Evolutionary conservation across 352 stramenopile genomes (phyloP).

Genomic region (Phytopythium ostracodes): DNA sequence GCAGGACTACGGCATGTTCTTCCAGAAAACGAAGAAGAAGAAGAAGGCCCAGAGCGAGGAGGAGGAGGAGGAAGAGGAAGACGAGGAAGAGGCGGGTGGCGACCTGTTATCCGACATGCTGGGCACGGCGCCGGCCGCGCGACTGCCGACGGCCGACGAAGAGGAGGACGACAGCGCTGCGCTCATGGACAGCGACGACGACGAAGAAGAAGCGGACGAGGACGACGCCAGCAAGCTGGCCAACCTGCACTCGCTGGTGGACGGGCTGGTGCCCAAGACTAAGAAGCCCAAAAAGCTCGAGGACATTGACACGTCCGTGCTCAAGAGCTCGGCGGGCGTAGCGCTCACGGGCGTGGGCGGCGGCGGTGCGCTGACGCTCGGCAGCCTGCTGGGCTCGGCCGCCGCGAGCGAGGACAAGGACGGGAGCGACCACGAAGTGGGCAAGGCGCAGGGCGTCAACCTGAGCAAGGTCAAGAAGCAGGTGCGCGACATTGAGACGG

Average conservation of each 20-base stretch:
- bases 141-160: conserved; percentile 44
- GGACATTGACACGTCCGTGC: conserved; percentile 49
- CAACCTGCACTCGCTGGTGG: conserved; percentile 46
- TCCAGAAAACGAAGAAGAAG: conserved; percentile 22
- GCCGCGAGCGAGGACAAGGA: not conserved
- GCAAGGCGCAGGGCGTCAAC: conserved; percentile 26
- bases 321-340: conserved; percentile 12
- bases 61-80: conserved; percentile 27
- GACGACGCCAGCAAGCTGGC: conserved; percentile 34
- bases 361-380: conserved; percentile 34
- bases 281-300: conserved; percentile 46
- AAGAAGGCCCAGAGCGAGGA: conserved; percentile 14
- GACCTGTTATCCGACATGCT: conserved; percentile 77
- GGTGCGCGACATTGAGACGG: conserved; percentile 60
- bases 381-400: conserved; percentile 33
- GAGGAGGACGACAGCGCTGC: conserved; percentile 24
- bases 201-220: conserved; percentile 36
- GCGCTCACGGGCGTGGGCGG: conserved; percentile 20
- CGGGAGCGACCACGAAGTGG: conserved; percentile 2
- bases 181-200: conserved; percentile 33
- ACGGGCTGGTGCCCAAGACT: conserved; percentile 37
- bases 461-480: conserved; percentile 71
- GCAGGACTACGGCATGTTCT: conserved; percentile 84
- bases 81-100: conserved; percentile 50
- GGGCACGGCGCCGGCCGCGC: conserved; percentile 42